phyloP scores from a whole-genome alignment of 148 eudicot species.

The Amaranthus palmeri region DNA sequence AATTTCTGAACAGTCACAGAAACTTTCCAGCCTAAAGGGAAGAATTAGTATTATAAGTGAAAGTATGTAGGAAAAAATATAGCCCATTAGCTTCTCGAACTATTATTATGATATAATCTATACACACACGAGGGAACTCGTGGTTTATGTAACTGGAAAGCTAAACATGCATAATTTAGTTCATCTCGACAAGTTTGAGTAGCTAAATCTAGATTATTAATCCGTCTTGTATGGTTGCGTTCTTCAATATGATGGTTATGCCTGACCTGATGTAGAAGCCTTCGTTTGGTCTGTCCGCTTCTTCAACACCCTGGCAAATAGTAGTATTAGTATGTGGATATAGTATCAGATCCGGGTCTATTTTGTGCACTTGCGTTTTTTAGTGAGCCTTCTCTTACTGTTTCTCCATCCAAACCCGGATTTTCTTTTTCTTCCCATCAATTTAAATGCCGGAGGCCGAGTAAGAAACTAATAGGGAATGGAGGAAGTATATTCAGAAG shows the following conservation, averaged over 20 bases:
- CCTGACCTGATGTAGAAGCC: conserved; percentile 92
- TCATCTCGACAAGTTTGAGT: not conserved
- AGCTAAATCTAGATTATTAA: conserved; percentile 41
- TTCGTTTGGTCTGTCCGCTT: conserved; percentile 73
- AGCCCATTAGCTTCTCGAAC: not conserved
- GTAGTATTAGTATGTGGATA: not conserved
- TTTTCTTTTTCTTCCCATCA: no score
- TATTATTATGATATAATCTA: not conserved
- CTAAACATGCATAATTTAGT: conserved; percentile 15
- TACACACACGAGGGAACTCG: not conserved
- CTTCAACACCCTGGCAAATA: conserved; percentile 58
- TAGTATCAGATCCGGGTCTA: not conserved
- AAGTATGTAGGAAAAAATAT: not conserved
- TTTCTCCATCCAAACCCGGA: no score
- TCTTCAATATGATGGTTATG: conserved; percentile 72
- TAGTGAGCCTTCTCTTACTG: not conserved
- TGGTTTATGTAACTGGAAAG: not conserved
- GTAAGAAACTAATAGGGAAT: no score
- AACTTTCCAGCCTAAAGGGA: conserved; percentile 19
- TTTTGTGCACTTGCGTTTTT: not conserved
- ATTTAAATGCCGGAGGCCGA: no score
- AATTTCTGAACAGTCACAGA: conserved; percentile 36
- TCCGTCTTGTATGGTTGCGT: conserved; percentile 77
- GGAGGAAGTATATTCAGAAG: not conserved
- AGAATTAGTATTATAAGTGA: not conserved